Evolutionary conservation across 805 yeast genomes (phyloP), one percentile per base, ranked within the genome.

Genomic region (Starmerella stigmatis): DNA sequence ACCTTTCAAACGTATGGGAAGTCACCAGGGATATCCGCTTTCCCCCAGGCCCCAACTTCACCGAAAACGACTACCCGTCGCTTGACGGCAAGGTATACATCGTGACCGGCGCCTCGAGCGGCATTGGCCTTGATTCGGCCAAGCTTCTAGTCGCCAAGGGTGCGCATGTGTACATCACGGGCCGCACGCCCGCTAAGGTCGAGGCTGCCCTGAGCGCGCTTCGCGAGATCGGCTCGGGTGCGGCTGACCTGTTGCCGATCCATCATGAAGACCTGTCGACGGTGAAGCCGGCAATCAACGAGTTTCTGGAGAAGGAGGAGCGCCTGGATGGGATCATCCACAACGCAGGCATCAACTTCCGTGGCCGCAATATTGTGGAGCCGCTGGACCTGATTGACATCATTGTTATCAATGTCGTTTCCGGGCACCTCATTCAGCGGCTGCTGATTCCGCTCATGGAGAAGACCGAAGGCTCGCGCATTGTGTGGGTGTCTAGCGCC

Each of bases 401-500:
- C 41, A 44, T 67, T 20, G 72, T 69, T 43, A 63, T 72, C 43
- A 74, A 73, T 53, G 68, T 57, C 6, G 48, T 75, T 8, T 75
- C 72, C 4, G 73, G 71, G 25, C 70, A 65, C 35, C 52, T 72
- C 19, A 56, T 74, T 19, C 68, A 71, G 47, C 58, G 60, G 42
- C 39, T 44, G 25, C 29, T 57, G 17, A 41, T 40, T 23, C 69
- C 69, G 4, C 45, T 70, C 3, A 47, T 74, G 19, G 45, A 62
- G 19, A 52, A 58, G 13, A 61, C 74, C 1, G 64, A 69, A 2
- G 48, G 57, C 25, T 44, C 45, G 2, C 60, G 77, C 35, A 60
- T 71, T 25, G 61, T 73, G 8, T 73, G 75, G 69, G 63, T 71
- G 1, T 52, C 73, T 1, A 72, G 76, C 0, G 47, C 65, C 13